Base-by-base conservation (phyloP, 2,329 filamentous ascomycete species). In the Microsporum ferrugineum region DNA sequence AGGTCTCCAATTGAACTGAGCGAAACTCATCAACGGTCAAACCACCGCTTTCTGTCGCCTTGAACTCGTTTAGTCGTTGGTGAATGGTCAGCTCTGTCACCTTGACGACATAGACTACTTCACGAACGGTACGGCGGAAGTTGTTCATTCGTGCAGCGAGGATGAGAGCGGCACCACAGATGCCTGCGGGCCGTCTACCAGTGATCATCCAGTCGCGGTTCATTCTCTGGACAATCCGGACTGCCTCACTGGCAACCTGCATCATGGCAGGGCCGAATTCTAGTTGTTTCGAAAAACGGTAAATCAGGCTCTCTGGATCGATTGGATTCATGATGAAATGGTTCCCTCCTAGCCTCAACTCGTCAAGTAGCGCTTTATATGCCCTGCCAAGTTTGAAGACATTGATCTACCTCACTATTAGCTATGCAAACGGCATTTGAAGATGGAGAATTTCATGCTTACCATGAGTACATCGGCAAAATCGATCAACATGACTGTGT, bases 141-240 rank as follows among this genome's bases (percentile, higher is more conserved):
- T 97, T 97, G 81, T 96, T 95, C 88, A 97, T 97, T 59, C 94
- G 88, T 6, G 94, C 92, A 5, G 94, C 94, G 72, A 99, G 87
- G 63, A 99, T 88, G 56, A 99, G 82, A 66, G 91, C 95, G 10
- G 94, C 94, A 64, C 94, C 94, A 72, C 91, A 96, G 60, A 97
- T 87, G 66, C 94, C 94, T 5, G 92, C 92, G 14, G 94, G 94
- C 45, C 94, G 87, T 69, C 94, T 88, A 68, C 94, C 94, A 71
- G 91, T 90, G 55, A 91, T 87, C 84, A 99, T 97, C 91, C 94
- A 97, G 75, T 99, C 94, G 60, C 89, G 82, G 66, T 89, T 91
- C 94, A 99, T 97, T 64, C 94, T 87, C 72, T 88, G 86, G 61
- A 96, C 86, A 59, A 99, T 87, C 60, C 88, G 85, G 61, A 91